Evolutionary conservation across 2,329 filamentous ascomycete genomes (phyloP).

Genomic region (Metarhizium brunneum): DNA sequence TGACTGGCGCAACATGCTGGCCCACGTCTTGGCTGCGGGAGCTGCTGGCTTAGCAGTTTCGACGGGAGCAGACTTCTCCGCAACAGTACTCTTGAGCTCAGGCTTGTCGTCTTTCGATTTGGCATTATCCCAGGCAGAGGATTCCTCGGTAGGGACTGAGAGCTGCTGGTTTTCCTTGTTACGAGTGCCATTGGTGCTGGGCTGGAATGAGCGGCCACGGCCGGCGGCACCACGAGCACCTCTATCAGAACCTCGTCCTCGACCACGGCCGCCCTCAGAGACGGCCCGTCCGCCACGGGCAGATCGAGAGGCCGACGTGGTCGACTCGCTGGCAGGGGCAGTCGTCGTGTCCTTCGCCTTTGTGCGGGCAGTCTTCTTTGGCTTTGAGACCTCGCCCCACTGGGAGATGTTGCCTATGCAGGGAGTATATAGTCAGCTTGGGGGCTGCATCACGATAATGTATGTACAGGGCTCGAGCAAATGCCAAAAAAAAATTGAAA

Average conservation of each 20-base stretch:
- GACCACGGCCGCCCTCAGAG: slow-evolving; percentile 52
- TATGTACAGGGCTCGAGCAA: too few species aligned
- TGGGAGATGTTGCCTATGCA: slow-evolving; percentile 64
- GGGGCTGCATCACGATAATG: background rate
- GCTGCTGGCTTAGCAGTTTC: slow-evolving; percentile 30
- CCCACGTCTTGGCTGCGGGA: slow-evolving; percentile 54
- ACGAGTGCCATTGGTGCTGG: slow-evolving; percentile 52
- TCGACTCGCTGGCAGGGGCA: slow-evolving; percentile 39
- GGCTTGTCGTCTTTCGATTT: slow-evolving; percentile 24
- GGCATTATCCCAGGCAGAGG: slow-evolving; percentile 38
- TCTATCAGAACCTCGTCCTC: slow-evolving; percentile 53
- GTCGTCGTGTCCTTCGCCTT: slow-evolving; percentile 59
- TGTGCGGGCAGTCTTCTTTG: slow-evolving; percentile 65
- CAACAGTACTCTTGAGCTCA: slow-evolving; percentile 23
- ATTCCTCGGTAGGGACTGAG: slow-evolving; percentile 63
- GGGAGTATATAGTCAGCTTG: slow-evolving; percentile 10
- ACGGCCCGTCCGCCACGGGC: slow-evolving; percentile 53
- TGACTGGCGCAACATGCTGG: slow-evolving; percentile 61
- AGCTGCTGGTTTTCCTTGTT: slow-evolving; percentile 44
- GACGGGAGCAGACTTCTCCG: slow-evolving; percentile 23
- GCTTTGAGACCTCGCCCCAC: slow-evolving; percentile 77
- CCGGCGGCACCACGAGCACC: slow-evolving; percentile 43
- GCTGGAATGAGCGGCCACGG: slow-evolving; percentile 52
- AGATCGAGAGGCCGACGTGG: slow-evolving; percentile 34
- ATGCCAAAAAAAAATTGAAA: background rate